Conservation (phyloP, 164 flowering plant genomes). For the Magnolia officinalis region DNA sequence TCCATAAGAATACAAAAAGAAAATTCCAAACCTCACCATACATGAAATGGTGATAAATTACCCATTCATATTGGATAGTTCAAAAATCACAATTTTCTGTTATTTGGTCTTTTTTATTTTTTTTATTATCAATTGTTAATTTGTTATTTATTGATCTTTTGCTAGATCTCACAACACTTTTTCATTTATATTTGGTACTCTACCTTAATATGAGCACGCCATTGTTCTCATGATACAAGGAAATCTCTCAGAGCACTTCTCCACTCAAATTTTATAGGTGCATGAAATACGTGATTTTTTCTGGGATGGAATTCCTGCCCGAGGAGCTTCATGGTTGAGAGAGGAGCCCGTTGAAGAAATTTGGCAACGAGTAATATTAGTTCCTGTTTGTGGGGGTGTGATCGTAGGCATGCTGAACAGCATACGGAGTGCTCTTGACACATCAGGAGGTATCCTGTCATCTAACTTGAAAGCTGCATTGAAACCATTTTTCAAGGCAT, state of each 20-base stretch:
- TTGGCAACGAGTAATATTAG: conserved; percentile 61
- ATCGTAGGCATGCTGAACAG: conserved; percentile 55
- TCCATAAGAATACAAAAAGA: too few relatives aligned
- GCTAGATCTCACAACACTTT: too few relatives aligned
- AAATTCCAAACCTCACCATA: too few relatives aligned
- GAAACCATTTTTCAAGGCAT: conserved; percentile 59
- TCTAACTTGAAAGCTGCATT: conserved; percentile 35
- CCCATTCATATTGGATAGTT: too few relatives aligned
- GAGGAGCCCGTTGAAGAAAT: conserved; percentile 53
- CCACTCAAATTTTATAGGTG: conserved; percentile 37
- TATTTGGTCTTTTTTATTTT: too few relatives aligned
- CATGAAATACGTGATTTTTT: conserved; percentile 75
- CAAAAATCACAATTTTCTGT: too few relatives aligned
- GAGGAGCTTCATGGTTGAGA: conserved; percentile 90
- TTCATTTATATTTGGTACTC: too few relatives aligned
- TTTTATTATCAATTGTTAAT: too few relatives aligned
- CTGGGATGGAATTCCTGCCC: conserved; percentile 85
- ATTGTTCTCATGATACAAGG: not conserved
- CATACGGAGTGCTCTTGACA: conserved; percentile 32
- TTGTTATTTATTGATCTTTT: too few relatives aligned
- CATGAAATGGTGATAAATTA: too few relatives aligned
- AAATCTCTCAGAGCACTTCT: not conserved
- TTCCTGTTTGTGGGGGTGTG: conserved; percentile 78
- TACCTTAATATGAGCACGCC: not conserved
- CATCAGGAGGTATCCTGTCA: conserved; percentile 11